Conservation (phyloP, 768 basidiomycete genomes). For the Pleurotus citrinopileatus region DNA sequence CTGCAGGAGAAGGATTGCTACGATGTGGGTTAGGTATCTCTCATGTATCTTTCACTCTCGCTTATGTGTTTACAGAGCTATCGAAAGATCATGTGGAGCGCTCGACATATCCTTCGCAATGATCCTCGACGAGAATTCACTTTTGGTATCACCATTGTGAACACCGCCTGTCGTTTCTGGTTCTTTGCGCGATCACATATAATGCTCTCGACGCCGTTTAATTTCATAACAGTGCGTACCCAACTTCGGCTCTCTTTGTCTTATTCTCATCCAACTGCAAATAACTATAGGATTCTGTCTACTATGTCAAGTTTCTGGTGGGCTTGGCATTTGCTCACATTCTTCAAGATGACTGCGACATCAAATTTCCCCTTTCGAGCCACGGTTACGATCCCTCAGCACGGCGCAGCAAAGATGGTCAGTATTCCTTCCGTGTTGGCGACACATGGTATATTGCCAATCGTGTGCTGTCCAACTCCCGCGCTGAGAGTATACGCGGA, state of each 20-base stretch:
- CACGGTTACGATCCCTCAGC: slow-evolving; percentile 10
- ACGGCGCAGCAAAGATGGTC: neutral
- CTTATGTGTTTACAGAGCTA: neutral
- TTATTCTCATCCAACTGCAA: neutral
- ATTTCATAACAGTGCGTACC: slow-evolving; percentile 4
- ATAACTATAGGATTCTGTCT: neutral
- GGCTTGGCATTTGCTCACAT: slow-evolving; percentile 6
- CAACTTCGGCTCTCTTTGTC: neutral
- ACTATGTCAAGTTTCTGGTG: neutral
- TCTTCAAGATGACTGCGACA: neutral
- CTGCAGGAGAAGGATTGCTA: neutral
- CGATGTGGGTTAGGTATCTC: neutral
- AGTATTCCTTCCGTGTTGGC: neutral
- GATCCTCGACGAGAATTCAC: slow-evolving; percentile 8
- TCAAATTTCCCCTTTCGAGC: neutral
- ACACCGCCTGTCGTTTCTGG: slow-evolving; percentile 7
- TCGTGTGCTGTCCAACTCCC: slow-evolving; percentile 7
- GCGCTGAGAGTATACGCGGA: slow-evolving; percentile 9
- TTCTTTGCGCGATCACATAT: slow-evolving; percentile 11
- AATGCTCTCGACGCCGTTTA: slow-evolving; percentile 5
- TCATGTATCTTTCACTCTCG: neutral
- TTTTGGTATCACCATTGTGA: slow-evolving; percentile 12
- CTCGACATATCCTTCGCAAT: slow-evolving; percentile 11
- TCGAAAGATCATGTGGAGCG: slow-evolving; percentile 7
- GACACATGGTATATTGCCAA: slow-evolving; percentile 6